Evolutionary conservation across 306 rosid species (phyloP).

Genomic region (Malus sylvestris): DNA sequence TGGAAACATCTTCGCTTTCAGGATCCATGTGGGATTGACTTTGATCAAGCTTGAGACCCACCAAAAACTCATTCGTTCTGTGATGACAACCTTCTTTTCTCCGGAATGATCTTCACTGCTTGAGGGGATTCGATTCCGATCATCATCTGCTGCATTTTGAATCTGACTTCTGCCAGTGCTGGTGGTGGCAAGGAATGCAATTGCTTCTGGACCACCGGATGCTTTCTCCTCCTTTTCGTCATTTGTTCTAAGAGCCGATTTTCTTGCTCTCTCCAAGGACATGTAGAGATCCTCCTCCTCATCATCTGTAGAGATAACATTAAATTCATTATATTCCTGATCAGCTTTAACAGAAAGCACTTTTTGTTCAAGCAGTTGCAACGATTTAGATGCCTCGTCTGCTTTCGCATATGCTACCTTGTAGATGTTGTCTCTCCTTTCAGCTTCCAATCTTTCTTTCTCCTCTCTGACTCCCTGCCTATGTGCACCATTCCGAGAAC

Average conservation of each 20-base stretch:
- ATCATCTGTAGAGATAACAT: conserved; percentile 54
- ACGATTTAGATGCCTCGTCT: conserved; percentile 73
- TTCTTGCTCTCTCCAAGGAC: conserved; percentile 73
- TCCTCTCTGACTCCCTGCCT: conserved; percentile 65
- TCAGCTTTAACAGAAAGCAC: conserved; percentile 34
- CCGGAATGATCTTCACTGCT: conserved; percentile 14
- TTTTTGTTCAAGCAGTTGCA: conserved; percentile 46
- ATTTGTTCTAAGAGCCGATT: conserved; percentile 57
- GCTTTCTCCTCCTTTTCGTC: conserved; percentile 35
- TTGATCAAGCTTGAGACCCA: conserved; percentile 91
- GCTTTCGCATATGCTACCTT: conserved; percentile 81
- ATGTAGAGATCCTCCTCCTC: conserved; percentile 65
- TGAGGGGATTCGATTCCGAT: conserved; percentile 19
- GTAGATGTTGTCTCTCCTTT: conserved; percentile 64
- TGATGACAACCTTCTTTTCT: conserved; percentile 78
- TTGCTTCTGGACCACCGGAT: conserved; percentile 55
- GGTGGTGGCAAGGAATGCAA: conserved; percentile 65
- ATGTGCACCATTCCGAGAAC: conserved; percentile 65
- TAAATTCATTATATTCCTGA: conserved; percentile 41
- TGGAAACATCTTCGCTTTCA: conserved; percentile 68
- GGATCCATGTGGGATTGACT: conserved; percentile 75
- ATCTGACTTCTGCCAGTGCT: conserved; percentile 31
- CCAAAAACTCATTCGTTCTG: conserved; percentile 96
- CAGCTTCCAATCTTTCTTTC: conserved; percentile 71
- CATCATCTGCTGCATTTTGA: conserved; percentile 22